Evolutionary conservation across 257 asterid species (phyloP).

Genomic region (Solanum rostratum): DNA sequence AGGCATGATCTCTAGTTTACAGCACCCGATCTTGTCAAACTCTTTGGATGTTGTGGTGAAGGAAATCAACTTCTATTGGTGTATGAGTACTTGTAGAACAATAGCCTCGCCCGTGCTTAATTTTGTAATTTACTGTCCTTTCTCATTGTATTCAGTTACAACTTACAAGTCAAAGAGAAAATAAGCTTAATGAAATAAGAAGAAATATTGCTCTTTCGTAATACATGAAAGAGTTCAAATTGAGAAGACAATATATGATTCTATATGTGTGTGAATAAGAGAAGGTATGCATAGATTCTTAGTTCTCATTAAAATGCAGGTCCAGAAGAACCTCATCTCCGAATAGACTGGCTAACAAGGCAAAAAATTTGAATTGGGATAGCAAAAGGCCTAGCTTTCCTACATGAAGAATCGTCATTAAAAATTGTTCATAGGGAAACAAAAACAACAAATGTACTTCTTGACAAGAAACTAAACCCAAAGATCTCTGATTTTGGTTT

Average conservation of each 20-base stretch:
- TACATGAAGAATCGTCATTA: neutral
- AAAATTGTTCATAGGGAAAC: constrained; percentile 5
- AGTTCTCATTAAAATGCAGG: neutral
- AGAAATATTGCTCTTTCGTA: neutral
- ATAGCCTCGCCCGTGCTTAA: too few relatives aligned
- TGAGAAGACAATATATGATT: neutral
- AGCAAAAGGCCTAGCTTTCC: constrained; percentile 2
- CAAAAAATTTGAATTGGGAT: neutral
- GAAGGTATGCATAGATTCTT: neutral
- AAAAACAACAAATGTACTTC: neutral
- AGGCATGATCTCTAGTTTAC: too few relatives aligned
- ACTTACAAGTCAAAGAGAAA: too few relatives aligned
- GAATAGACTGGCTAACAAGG: constrained; percentile 3
- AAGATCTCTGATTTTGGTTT: constrained; percentile 6
- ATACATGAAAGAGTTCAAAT: neutral
- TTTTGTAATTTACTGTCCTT: neutral
- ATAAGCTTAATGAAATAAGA: neutral
- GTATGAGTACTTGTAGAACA: constrained; percentile 9
- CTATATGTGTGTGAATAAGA: neutral
- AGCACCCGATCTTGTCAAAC: constrained; percentile 4
- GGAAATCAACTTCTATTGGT: constrained; percentile 2
- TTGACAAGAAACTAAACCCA: constrained; percentile 1
- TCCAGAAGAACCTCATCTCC: neutral
- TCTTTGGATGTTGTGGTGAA: constrained; percentile 10
- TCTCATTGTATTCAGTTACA: neutral